Evolutionary conservation across 1,284 basidiomycete species (phyloP).

Genomic region (Meripilus lineatus): DNA sequence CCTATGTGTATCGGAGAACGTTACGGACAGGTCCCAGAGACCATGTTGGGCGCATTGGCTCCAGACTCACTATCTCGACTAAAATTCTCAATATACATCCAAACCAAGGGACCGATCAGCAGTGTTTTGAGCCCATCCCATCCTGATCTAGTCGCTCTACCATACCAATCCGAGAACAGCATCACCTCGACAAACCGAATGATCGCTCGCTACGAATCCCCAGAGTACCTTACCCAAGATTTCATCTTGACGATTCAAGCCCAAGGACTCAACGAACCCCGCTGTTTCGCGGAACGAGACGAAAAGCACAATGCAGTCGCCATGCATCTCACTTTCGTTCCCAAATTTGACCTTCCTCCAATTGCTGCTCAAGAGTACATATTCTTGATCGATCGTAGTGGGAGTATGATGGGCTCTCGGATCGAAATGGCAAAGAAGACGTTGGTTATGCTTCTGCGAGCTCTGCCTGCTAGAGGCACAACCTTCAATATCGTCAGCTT

Average conservation of each 20-base stretch:
- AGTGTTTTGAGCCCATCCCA: constrained; percentile 11
- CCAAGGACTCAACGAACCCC: constrained; percentile 39
- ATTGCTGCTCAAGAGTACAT: constrained; percentile 39
- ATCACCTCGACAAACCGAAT: constrained; percentile 1
- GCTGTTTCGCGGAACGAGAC: constrained; percentile 52
- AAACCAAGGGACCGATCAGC: constrained; percentile 8
- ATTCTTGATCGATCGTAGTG: constrained; percentile 43
- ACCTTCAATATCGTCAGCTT: constrained; percentile 51
- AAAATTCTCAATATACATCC: constrained; percentile 7
- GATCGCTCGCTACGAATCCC: constrained; percentile 5
- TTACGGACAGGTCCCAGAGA: constrained; percentile 40
- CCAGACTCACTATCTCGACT: constrained; percentile 3
- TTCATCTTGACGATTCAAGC: constrained; percentile 11
- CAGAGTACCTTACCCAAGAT: constrained; percentile 7
- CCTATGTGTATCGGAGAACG: constrained; percentile 45
- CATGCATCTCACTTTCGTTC: constrained; percentile 47
- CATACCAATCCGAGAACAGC: constrained; percentile 2
- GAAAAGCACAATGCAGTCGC: constrained; percentile 41
- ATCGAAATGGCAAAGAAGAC: constrained; percentile 38
- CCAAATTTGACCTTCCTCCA: constrained; percentile 38
- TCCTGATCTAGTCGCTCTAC: background rate
- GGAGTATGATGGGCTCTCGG: constrained; percentile 35
- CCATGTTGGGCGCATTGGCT: constrained; percentile 25
- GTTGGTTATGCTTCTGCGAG: constrained; percentile 33
- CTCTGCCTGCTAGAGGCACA: constrained; percentile 33